Base-by-base conservation (phyloP, 176 grass and related monocot species). In the Oryza glaberrima region DNA sequence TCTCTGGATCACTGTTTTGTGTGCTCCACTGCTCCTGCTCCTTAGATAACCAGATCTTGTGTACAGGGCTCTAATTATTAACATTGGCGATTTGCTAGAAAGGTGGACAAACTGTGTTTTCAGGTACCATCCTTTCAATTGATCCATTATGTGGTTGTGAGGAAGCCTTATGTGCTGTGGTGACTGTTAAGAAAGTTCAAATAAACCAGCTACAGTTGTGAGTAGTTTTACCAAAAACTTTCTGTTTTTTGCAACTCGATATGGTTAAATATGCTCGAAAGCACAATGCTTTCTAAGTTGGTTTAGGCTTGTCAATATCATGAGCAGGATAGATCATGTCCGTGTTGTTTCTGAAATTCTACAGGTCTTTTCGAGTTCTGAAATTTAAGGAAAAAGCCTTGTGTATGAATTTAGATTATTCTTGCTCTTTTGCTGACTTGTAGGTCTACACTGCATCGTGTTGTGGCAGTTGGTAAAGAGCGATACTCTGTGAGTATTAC, bases 71-170 rank as follows among this genome's bases (percentile, higher is more conserved):
- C 74, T 94, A 45, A 86, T 97, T 75, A 75, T 94, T 45, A 94
- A 97, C 78, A 90, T 94, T 86, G 92, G 95, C 2, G 88, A 97
- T 82, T 38, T 97, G 76, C 68, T 97, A 73, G 95, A 97, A 73
- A 89, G 95, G 69, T 97, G 95, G 92, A 97, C 90, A 0, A 94
- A 92, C 41, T 84, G 86, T 67, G 28, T 90, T 40, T 97, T 92
- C 63, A 77, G 95, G 92, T 97, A 84, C 0, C 20, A 67, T 66
- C 40, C 40, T 0, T 41, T 81, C 8, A 38, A 3, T 19, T 70
- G 5, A 34, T 45, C n/a, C 11, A 23, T 73, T 47, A 2, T 51
- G 9, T 78, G 19, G 12, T 6, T 61, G 15, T 2, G 9, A 44
- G 0, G 72, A 61, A 41, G 28, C 58, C 22, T 35, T 3, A 19